A percentile compares a stretch with the other conserved stretches of the same genome.
Conservation (phyloP, 1,139 yeast genomes). For the Zhuliangozyma parablackwelliae region DNA sequence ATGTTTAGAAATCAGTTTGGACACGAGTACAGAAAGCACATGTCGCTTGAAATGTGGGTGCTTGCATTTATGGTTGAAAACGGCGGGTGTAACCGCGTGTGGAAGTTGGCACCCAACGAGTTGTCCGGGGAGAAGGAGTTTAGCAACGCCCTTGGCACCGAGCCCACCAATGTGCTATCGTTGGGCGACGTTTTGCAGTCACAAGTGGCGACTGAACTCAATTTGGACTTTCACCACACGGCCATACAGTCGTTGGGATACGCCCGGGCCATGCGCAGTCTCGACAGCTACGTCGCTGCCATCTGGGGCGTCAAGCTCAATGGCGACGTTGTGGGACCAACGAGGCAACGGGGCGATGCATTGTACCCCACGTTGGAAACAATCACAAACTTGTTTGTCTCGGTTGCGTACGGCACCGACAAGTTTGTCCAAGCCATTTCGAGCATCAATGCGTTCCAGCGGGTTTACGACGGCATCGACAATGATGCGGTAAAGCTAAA, state of each 20-base stretch:
- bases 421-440: constrained; percentile 29
- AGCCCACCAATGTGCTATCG: not conserved
- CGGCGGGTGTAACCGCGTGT: constrained; percentile 31
- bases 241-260: constrained; percentile 34
- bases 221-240: constrained; percentile 21
- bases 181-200: not conserved
- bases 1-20: constrained; percentile 24
- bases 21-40: constrained; percentile 12
- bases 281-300: constrained; percentile 23
- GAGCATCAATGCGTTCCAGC: constrained; percentile 34
- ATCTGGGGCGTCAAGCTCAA: constrained; percentile 29
- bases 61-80: constrained; percentile 29
- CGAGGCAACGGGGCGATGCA: constrained; percentile 10
- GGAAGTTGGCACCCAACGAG: constrained; percentile 24
- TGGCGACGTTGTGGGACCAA: constrained; percentile 14
- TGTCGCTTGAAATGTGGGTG: constrained; percentile 34
- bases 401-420: constrained; percentile 26
- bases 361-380: constrained; percentile 24
- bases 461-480: constrained; percentile 20
- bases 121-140: constrained; percentile 11
- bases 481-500: constrained; percentile 16
- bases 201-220: constrained; percentile 7
- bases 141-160: constrained; percentile 11
- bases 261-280: constrained; percentile 19
- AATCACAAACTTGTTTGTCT: constrained; percentile 26